Percentiles rank a stretch among this genome's conserved stretches.
phyloP scores from a whole-genome alignment of 208 protist genomes.

The Wallacemonas sp. region DNA sequence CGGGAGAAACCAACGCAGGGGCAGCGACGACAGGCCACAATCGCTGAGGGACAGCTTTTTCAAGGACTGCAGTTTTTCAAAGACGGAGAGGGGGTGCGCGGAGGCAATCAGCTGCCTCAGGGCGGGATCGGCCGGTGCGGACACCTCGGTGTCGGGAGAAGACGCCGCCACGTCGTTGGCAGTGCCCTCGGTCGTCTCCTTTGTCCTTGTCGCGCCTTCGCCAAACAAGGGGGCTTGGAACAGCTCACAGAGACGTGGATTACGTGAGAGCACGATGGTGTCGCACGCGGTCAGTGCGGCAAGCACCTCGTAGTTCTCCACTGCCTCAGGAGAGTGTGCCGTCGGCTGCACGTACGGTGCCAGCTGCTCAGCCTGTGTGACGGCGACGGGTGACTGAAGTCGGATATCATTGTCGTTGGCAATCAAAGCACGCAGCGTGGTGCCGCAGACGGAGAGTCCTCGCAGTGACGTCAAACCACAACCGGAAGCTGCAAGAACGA shows the following conservation, averaged over 20 bases:
- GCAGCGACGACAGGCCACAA: conserved; percentile 60
- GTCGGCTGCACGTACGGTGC: background rate
- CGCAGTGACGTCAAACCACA: conserved; percentile 58
- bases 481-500: conserved; percentile 61
- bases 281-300: conserved; percentile 45
- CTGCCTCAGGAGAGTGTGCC: conserved; percentile 8
- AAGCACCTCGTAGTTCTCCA: conserved; percentile 57
- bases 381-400: conserved; percentile 34
- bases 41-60: conserved; percentile 82
- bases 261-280: conserved; percentile 78
- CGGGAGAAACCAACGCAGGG: conserved; percentile 74
- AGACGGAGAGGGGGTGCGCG: conserved; percentile 72
- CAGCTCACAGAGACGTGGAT: conserved; percentile 37
- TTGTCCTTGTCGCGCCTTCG: background rate
- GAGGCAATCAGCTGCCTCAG: conserved; percentile 10
- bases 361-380: background rate
- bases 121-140: conserved; percentile 2
- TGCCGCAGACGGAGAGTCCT: conserved; percentile 54
- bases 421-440: conserved; percentile 70
- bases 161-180: background rate
- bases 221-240: conserved; percentile 17
- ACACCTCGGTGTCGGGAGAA: conserved; percentile 1
- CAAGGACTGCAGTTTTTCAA: conserved; percentile 57
- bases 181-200: background rate
- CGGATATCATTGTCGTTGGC: conserved; percentile 80